Conservation (phyloP, 768 basidiomycete genomes). For the Mycena sanguinolenta region DNA sequence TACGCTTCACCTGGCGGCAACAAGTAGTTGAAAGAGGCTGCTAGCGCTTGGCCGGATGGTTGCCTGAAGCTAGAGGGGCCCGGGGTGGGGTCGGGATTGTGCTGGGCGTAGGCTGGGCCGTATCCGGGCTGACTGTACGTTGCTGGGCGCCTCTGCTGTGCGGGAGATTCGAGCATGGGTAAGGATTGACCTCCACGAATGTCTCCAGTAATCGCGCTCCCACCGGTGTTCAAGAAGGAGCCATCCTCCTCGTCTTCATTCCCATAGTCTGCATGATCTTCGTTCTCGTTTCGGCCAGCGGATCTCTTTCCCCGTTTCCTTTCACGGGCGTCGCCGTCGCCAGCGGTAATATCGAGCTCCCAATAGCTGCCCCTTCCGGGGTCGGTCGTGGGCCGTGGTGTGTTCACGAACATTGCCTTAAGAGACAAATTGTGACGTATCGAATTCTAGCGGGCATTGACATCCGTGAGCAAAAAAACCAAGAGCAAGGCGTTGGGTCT, state of each 20-base stretch:
- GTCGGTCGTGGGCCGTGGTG: slow-evolving; percentile 71
- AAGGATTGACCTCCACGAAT: slow-evolving; percentile 10
- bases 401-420: slow-evolving; percentile 67
- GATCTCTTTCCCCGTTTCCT: slow-evolving; percentile 58
- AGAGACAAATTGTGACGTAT: slow-evolving; percentile 61
- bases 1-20: slow-evolving; percentile 29
- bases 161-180: slow-evolving; percentile 21
- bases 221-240: slow-evolving; percentile 43
- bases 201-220: slow-evolving; percentile 36
- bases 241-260: slow-evolving; percentile 4
- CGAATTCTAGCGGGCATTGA: slow-evolving; percentile 48
- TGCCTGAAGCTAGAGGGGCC: slow-evolving; percentile 13
- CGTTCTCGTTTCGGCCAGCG: slow-evolving; percentile 48
- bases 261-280: slow-evolving; percentile 27
- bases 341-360: slow-evolving; percentile 65
- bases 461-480: slow-evolving; percentile 20
- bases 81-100: not conserved
- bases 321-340: slow-evolving; percentile 72
- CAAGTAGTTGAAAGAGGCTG: slow-evolving; percentile 15
- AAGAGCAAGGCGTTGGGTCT: slow-evolving; percentile 25
- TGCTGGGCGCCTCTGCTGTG: slow-evolving; percentile 16
- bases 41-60: not conserved
- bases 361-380: slow-evolving; percentile 81
- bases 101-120: not conserved
- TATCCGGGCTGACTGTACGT: slow-evolving; percentile 12